Base-by-base conservation (phyloP, 768 basidiomycete genomes). In the Podaxis sp. region DNA sequence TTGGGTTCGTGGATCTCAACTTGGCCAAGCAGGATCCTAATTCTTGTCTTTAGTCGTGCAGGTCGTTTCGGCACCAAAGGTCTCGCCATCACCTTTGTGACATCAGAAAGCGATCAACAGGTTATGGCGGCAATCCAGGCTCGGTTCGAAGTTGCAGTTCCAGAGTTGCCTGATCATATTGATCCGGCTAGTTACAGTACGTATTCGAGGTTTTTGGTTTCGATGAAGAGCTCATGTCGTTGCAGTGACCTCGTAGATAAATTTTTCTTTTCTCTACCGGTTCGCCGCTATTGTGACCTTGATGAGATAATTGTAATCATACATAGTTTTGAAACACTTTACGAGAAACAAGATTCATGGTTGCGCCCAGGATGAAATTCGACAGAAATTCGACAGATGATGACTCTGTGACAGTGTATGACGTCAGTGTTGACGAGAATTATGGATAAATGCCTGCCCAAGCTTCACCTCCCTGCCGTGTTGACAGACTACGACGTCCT, bases 51-150 rank as follows among this genome's bases (percentile, higher is more conserved):
- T 65, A 91, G 94, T 65, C 96, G 97, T 79, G 97, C 97, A 65
- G 97, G 97, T 66, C 93, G 97, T 63, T 99, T 99, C 75, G 97
- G 97, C 65, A 99, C 97, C 36, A 98, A 98, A 76, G 97, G 97
- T 82, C 89, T 99, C 47, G 95, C 96, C 16, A 92, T 98, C 73
- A 98, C 95, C 0, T 99, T 96, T 70, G 92, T 98, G 44, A 87
- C 96, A 3, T 91, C 89, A 18, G 95, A 98, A 55, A 85, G 81
- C 63, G 97, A 99, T 70, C 87, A 91, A 71, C 91, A 93, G 74
- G 95, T 99, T 62, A 91, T 99, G 88, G 82, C 88, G 42, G 84
- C 89, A 27, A 98, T 99, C 67, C 97, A 99, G 74, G 87, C 92
- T 42, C 79, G 97, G 66, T 99, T 99, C 79, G 96, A 98, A 72